phyloP scores from a whole-genome alignment of 306 rosid genomes.

The Aeschynomene evenia region DNA sequence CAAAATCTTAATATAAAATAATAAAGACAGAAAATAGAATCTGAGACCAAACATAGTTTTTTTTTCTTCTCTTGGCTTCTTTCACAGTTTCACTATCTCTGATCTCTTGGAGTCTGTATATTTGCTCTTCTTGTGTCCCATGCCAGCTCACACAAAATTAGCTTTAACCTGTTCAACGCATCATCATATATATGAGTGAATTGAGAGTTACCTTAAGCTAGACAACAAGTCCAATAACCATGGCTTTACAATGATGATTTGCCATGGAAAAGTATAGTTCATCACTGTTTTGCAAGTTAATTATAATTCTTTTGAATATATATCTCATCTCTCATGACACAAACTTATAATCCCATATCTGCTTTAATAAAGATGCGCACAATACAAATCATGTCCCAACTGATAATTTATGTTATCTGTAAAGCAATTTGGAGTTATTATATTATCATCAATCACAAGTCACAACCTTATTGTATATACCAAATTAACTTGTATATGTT shows the following conservation, averaged over 20 bases:
- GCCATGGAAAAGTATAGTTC: slow-evolving; percentile 24
- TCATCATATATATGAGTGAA: slow-evolving; percentile 8
- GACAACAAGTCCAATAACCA: slow-evolving; percentile 32
- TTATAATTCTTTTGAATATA: slow-evolving; percentile 23
- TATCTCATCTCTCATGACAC: slow-evolving; percentile 29
- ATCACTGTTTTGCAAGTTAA: slow-evolving; percentile 26
- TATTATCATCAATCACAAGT: neutral
- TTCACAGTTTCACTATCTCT: neutral
- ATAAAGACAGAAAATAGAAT: too few species aligned
- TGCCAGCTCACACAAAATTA: slow-evolving; percentile 17
- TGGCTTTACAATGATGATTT: slow-evolving; percentile 33
- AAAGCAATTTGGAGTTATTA: neutral
- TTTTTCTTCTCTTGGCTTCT: neutral
- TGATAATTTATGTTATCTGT: slow-evolving; percentile 14
- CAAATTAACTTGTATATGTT: neutral
- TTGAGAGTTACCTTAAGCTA: slow-evolving; percentile 28
- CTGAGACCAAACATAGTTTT: too few species aligned
- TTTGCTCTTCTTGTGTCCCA: slow-evolving; percentile 7
- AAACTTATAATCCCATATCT: neutral
- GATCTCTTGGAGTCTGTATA: slow-evolving; percentile 5
- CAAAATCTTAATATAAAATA: too few species aligned
- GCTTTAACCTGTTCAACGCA: slow-evolving; percentile 14
- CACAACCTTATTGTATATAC: neutral
- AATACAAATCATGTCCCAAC: slow-evolving; percentile 18
- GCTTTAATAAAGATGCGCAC: slow-evolving; percentile 28